A percentile compares a stretch with the other conserved stretches of the same genome.
These are phyloP conservation scores for Mycena haematopus DNA, from an alignment of 768 basidiomycete genomes.

Conservation along the genomic window DNA sequence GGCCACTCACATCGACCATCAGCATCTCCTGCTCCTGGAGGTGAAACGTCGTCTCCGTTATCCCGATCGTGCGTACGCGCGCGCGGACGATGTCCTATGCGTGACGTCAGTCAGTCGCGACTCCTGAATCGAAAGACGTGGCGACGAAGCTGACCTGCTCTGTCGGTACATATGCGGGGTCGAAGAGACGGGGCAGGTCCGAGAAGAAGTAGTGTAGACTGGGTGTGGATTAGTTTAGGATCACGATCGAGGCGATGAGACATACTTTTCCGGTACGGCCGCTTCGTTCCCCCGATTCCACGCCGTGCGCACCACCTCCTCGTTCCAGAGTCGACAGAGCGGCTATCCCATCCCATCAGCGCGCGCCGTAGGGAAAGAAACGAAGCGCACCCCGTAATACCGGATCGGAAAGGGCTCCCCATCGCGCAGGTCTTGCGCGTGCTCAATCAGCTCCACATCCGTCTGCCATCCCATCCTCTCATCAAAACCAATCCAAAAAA, in stretches of 20 bases:
- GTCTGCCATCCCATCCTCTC: too few species aligned
- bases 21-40: too few species aligned
- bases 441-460: slow-evolving; percentile 68
- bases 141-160: neutral
- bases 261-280: slow-evolving; percentile 89
- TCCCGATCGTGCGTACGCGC: too few species aligned
- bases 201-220: slow-evolving; percentile 78
- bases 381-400: slow-evolving; percentile 53
- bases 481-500: too few species aligned
- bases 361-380: too few species aligned
- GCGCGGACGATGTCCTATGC: too few species aligned
- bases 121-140: too few species aligned
- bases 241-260: slow-evolving; percentile 15
- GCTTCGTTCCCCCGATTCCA: slow-evolving; percentile 88
- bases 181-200: slow-evolving; percentile 81
- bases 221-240: slow-evolving; percentile 44
- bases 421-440: slow-evolving; percentile 75
- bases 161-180: slow-evolving; percentile 70
- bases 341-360: slow-evolving; percentile 36
- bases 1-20: too few species aligned
- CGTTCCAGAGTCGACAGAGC: slow-evolving; percentile 76
- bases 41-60: too few species aligned
- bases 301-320: slow-evolving; percentile 76
- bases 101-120: too few species aligned
- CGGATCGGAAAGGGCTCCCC: slow-evolving; percentile 78